These are phyloP conservation scores for Barnettozyma pratensis DNA, from an alignment of 805 yeast genomes.

Conservation along the genomic window DNA sequence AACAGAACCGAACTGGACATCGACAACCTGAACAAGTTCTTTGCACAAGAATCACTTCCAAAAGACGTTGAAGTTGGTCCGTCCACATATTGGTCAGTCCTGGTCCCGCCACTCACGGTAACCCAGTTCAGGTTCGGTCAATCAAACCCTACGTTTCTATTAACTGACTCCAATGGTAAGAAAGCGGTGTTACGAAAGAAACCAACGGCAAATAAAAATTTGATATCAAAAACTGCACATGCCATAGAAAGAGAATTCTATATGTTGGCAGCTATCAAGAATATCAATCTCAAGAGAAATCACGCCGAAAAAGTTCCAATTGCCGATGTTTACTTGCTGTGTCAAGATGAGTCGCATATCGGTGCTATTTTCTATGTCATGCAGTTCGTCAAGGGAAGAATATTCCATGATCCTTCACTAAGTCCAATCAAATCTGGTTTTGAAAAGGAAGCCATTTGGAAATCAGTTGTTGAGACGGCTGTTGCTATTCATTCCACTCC, in stretches of 20 bases:
- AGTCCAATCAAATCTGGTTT: constrained; percentile 27
- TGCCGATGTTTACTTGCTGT: constrained; percentile 45
- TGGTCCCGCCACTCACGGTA: constrained; percentile 29
- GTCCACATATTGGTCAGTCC: constrained; percentile 17
- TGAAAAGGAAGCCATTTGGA: constrained; percentile 36
- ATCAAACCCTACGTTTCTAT: constrained; percentile 55
- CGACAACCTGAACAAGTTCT: constrained; percentile 23
- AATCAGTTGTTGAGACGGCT: constrained; percentile 42
- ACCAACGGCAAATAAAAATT: constrained; percentile 44
- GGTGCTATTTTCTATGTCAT: constrained; percentile 57
- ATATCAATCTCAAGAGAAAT: constrained; percentile 18
- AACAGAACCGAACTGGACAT: constrained; percentile 26
- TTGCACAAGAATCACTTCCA: constrained; percentile 11
- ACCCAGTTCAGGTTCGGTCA: constrained; percentile 60
- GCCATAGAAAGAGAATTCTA: constrained; percentile 58
- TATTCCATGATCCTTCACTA: constrained; percentile 48
- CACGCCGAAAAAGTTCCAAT: constrained; percentile 39
- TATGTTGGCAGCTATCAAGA: constrained; percentile 36
- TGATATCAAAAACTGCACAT: constrained; percentile 54
- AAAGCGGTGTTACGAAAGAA: constrained; percentile 50
- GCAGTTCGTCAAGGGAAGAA: constrained; percentile 54
- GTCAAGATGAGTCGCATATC: constrained; percentile 50
- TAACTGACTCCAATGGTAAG: constrained; percentile 35
- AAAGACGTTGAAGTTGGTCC: constrained; percentile 14
- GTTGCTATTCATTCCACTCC: constrained; percentile 46